phyloP scores from a whole-genome alignment of 306 rosid species.

The Lathyrus tuberosus region DNA sequence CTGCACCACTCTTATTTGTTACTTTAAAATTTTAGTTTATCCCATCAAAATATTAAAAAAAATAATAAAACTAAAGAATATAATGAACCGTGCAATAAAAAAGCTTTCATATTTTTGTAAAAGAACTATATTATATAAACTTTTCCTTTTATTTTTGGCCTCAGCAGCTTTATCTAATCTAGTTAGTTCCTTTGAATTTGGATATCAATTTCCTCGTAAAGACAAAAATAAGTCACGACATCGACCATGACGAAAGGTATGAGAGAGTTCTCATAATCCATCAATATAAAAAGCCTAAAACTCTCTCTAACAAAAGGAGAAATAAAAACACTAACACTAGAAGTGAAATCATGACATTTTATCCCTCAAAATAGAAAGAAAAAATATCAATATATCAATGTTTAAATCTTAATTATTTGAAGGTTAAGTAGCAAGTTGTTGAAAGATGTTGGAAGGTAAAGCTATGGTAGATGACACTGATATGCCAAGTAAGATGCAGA shows the following conservation, averaged over 20 bases:
- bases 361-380: neutral
- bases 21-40: neutral
- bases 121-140: neutral
- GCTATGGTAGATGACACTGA: slow-evolving; percentile 83
- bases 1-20: too few relatives aligned
- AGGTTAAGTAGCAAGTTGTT: too few relatives aligned
- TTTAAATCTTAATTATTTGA: too few relatives aligned
- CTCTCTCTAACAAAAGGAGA: slow-evolving; percentile 30
- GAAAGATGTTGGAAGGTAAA: slow-evolving; percentile 89
- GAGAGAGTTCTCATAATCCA: neutral
- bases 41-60: neutral
- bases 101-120: neutral
- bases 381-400: too few relatives aligned
- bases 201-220: slow-evolving; percentile 7
- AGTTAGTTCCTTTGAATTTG: neutral
- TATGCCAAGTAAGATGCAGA: slow-evolving; percentile 96
- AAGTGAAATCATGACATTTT: slow-evolving; percentile 24
- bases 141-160: slow-evolving; percentile 26
- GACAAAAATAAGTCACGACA: slow-evolving; percentile 12
- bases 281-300: slow-evolving; percentile 16
- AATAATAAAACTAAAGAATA: neutral
- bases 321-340: slow-evolving; percentile 32
- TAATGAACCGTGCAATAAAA: neutral
- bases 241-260: slow-evolving; percentile 4
- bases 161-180: slow-evolving; percentile 38